phyloP scores from a whole-genome alignment of 1,139 yeast genomes.

The Groenewaldozyma sp. region DNA sequence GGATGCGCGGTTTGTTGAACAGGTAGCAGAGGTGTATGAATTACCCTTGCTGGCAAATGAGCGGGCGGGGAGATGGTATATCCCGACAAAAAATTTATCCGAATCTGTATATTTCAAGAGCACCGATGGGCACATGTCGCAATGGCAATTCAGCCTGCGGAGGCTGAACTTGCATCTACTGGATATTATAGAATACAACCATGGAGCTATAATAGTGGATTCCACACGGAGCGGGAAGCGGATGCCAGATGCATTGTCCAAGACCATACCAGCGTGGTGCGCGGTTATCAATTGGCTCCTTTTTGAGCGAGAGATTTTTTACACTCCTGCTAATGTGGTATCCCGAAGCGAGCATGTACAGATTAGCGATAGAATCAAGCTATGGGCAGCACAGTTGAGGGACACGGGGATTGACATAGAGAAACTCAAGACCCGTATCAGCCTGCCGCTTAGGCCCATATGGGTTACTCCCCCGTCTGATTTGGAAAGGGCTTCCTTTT shows the following conservation, averaged over 20 bases:
- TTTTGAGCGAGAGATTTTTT: constrained; percentile 29
- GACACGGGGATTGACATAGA: constrained; percentile 34
- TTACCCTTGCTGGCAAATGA: constrained; percentile 53
- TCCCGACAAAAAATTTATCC: constrained; percentile 34
- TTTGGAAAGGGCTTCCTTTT: constrained; percentile 12
- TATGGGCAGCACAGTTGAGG: constrained; percentile 40
- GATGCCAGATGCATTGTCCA: constrained; percentile 80
- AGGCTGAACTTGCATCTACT: constrained; percentile 66
- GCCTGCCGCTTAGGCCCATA: constrained; percentile 51
- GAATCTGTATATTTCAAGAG: constrained; percentile 72
- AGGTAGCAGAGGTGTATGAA: constrained; percentile 27
- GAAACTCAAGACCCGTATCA: constrained; percentile 22
- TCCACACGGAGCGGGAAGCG: constrained; percentile 78
- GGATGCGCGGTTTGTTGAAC: constrained; percentile 43
- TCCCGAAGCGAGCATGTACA: constrained; percentile 49
- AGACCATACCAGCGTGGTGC: constrained; percentile 89
- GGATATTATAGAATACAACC: constrained; percentile 37
- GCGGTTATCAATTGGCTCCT: constrained; percentile 57
- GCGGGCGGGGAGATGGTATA: constrained; percentile 85
- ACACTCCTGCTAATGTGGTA: constrained; percentile 46
- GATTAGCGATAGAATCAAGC: constrained; percentile 42
- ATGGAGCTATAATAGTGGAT: constrained; percentile 53
- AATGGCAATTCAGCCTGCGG: constrained; percentile 70
- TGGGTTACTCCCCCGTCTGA: constrained; percentile 55
- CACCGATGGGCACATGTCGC: constrained; percentile 78